phyloP scores from a whole-genome alignment of 2,329 filamentous ascomycete genomes.

The Byssochlamys sp. region DNA sequence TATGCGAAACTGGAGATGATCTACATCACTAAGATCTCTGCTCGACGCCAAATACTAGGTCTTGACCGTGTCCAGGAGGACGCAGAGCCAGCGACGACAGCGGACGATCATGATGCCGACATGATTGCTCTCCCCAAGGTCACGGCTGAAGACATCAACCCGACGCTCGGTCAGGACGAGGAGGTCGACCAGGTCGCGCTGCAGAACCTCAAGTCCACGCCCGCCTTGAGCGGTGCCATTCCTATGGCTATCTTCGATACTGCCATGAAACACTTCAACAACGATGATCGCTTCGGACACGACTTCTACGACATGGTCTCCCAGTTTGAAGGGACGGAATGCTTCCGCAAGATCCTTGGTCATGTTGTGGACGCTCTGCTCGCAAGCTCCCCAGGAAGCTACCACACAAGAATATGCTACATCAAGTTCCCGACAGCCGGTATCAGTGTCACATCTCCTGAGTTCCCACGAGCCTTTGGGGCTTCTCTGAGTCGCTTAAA shows the following conservation, averaged over 20 bases:
- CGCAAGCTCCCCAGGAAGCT: slow-evolving; percentile 49
- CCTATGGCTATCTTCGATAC: slow-evolving; percentile 85
- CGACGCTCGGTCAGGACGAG: slow-evolving; percentile 43
- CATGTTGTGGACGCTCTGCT: slow-evolving; percentile 61
- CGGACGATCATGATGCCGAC: slow-evolving; percentile 43
- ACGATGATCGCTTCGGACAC: slow-evolving; percentile 56
- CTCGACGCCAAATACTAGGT: slow-evolving; percentile 59
- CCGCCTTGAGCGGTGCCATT: slow-evolving; percentile 84
- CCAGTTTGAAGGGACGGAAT: slow-evolving; percentile 57
- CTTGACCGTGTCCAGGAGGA: slow-evolving; percentile 42
- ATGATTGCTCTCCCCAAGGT: slow-evolving; percentile 51
- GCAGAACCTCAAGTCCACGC: slow-evolving; percentile 58
- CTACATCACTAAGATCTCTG: slow-evolving; percentile 73
- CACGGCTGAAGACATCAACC: slow-evolving; percentile 54
- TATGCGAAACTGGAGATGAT: slow-evolving; percentile 88
- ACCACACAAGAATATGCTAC: slow-evolving; percentile 59
- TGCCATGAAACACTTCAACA: slow-evolving; percentile 66
- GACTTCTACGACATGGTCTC: slow-evolving; percentile 73
- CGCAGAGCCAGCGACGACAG: slow-evolving; percentile 22
- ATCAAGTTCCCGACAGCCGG: slow-evolving; percentile 62
- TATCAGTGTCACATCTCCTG: slow-evolving; percentile 52
- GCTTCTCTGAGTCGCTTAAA: slow-evolving; percentile 56
- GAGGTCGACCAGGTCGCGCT: slow-evolving; percentile 48
- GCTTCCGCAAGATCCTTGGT: slow-evolving; percentile 56
- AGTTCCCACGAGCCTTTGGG: slow-evolving; percentile 64